Conservation (phyloP, 2,329 filamentous ascomycete species). For the Tolypocladium nubicola region DNA sequence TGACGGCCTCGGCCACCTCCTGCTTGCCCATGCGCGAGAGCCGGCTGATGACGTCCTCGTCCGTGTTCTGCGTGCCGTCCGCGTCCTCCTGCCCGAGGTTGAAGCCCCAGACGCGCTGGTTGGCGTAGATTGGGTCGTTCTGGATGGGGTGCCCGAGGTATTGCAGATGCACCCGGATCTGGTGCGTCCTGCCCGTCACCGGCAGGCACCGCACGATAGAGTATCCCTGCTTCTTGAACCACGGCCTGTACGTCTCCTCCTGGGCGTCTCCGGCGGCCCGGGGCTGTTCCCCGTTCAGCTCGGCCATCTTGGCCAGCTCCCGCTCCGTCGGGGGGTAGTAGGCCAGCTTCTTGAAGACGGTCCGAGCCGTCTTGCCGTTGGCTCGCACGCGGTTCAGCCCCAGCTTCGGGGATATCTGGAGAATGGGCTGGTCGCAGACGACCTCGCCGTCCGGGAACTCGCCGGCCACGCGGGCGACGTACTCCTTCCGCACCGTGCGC, state of each 20-base stretch:
- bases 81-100: slow-evolving; percentile 59
- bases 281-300: slow-evolving; percentile 7
- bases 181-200: slow-evolving; percentile 87
- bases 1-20: slow-evolving; percentile 80
- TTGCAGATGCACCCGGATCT: slow-evolving; percentile 89
- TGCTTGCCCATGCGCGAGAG: slow-evolving; percentile 88
- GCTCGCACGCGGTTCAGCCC: slow-evolving; percentile 91
- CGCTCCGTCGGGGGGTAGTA: slow-evolving; percentile 60
- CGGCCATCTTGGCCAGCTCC: slow-evolving; percentile 3
- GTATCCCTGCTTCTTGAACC: slow-evolving; percentile 61
- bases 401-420: slow-evolving; percentile 89
- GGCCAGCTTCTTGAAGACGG: slow-evolving; percentile 84
- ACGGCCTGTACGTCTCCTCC: slow-evolving; percentile 21
- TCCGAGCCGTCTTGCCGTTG: slow-evolving; percentile 80
- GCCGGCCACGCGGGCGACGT: slow-evolving; percentile 82
- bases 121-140: slow-evolving; percentile 97
- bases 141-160: slow-evolving; percentile 90
- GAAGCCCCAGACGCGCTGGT: slow-evolving; percentile 81
- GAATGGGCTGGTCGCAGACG: slow-evolving; percentile 85
- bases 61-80: slow-evolving; percentile 59
- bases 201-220: slow-evolving; percentile 92
- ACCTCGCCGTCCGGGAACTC: slow-evolving; percentile 86
- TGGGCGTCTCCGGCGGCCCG: slow-evolving; percentile 10
- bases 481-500: slow-evolving; percentile 87
- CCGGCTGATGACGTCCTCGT: slow-evolving; percentile 81